A percentile compares a stretch with the other conserved stretches of the same genome.
Conservation (phyloP, 225 moss, liverwort and hornwort species). For the Asterella californica region DNA sequence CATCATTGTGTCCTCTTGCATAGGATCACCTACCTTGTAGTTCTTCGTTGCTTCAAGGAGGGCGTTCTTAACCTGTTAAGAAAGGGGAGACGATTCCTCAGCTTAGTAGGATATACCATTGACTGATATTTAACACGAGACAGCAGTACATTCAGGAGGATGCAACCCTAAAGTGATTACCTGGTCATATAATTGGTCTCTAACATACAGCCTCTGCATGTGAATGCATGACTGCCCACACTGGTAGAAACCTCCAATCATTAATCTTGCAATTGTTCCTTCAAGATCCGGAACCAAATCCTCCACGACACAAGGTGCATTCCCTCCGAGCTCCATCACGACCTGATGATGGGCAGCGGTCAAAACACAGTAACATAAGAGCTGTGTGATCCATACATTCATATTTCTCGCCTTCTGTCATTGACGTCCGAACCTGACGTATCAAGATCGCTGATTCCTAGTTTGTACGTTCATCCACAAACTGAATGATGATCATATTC, state of each 20-base stretch:
- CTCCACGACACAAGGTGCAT: constrained; percentile 93
- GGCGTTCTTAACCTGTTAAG: constrained; percentile 57
- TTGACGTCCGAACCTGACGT: background rate
- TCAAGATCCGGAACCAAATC: constrained; percentile 87
- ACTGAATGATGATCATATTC: background rate
- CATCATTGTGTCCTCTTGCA: constrained; percentile 78
- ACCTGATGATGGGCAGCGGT: constrained; percentile 55
- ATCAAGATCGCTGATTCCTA: background rate
- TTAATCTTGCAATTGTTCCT: constrained; percentile 67
- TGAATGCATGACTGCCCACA: constrained; percentile 95
- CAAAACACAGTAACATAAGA: background rate
- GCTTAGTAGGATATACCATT: background rate
- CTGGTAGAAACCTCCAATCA: constrained; percentile 89
- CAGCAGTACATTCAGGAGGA: background rate
- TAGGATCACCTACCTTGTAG: constrained; percentile 79
- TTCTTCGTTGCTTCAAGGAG: constrained; percentile 64
- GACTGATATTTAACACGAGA: background rate
- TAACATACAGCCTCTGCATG: constrained; percentile 87
- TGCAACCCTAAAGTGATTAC: constrained; percentile 35
- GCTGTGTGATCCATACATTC: background rate
- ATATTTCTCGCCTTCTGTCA: background rate
- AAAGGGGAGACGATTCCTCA: background rate
- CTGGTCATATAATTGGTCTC: constrained; percentile 71
- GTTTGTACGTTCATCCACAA: background rate
- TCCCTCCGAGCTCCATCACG: constrained; percentile 95